Base-by-base conservation (phyloP, 2,329 filamentous ascomycete species). In the Aureobasidium sp. region DNA sequence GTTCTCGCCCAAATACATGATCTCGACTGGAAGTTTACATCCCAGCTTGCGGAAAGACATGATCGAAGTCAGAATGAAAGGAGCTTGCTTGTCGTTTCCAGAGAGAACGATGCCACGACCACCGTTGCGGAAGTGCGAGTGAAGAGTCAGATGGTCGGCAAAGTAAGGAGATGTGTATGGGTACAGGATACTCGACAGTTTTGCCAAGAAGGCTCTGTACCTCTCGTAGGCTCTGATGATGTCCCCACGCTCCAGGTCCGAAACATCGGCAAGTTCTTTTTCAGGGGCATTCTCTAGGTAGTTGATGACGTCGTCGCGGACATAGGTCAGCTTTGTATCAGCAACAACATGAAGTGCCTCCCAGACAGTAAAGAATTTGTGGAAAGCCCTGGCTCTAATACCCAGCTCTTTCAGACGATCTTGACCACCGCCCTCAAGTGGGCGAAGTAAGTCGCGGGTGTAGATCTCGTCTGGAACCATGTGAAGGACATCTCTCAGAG, bases 41-140 rank as follows among this genome's bases (percentile, higher is more conserved):
- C 74, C 73, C 16, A 76, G 69, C 54, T 69, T 64, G 25, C 73
- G 69, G 54, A 76, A 67, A 13, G 71, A 69, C n/a, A 70, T 70
- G 62, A 80, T 78, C 3, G 74, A 75, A 3, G 77, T 78, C 10
- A 78, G 64, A 3, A 80, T 68, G 64, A 73, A 78, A 1, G 70
- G 70, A 5, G 76, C 75, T 64, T 79, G 78, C 21, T 72, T 70
- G 62, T 79, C 75, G 6, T 77, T 77, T 15, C 75, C 77, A 0
- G 77, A 77, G 25, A 79, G 73, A 2, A 79, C 78, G 47, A 79
- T 74, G 5, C 77, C 77, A 8, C 73, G 69, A 0, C 76, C 76
- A 3, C 73, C 76, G 50, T 71, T 70, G 65, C 76, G 74, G 64
- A 77, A 71, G 54, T 76, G 73, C 2, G 75, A 66, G 63, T 77